Percentiles rank a stretch among this genome's conserved stretches.
phyloP scores from a whole-genome alignment of 495 filamentous ascomycete genomes.

The Choiromyces venosus region DNA sequence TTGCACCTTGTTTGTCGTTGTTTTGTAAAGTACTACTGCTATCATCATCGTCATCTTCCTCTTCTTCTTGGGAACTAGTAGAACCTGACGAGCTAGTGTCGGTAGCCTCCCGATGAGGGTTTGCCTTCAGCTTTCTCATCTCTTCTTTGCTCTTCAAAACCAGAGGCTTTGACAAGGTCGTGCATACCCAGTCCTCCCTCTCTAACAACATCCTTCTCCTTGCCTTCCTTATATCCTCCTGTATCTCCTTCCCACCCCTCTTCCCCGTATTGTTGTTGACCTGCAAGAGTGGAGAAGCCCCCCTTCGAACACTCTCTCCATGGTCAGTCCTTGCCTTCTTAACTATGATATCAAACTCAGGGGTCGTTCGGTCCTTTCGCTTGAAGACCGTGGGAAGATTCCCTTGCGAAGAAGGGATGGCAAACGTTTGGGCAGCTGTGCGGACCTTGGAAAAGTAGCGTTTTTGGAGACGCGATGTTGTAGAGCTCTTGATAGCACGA shows the following conservation, averaged over 20 bases:
- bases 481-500: slow-evolving; percentile 18
- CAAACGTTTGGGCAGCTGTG: slow-evolving; percentile 12
- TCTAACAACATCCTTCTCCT: slow-evolving; percentile 28
- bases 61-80: no score
- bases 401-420: slow-evolving; percentile 1
- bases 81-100: not conserved
- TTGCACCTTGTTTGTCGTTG: not conserved
- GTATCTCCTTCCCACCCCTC: not conserved
- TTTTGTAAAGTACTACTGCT: not conserved
- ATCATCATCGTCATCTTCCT: not conserved
- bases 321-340: not conserved
- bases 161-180: slow-evolving; percentile 21
- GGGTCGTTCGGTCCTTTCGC: slow-evolving; percentile 5
- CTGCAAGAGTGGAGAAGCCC: not conserved
- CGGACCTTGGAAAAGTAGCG: slow-evolving; percentile 32
- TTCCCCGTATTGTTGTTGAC: not conserved
- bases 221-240: slow-evolving; percentile 1
- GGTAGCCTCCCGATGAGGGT: not conserved
- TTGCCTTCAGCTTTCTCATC: not conserved
- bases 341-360: slow-evolving; percentile 24
- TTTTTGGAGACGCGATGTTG: slow-evolving; percentile 26
- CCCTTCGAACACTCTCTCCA: not conserved
- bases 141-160: slow-evolving; percentile 16
- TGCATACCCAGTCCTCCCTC: slow-evolving; percentile 33
- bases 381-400: not conserved